phyloP scores from a whole-genome alignment of 2,329 filamentous ascomycete genomes.

The Rutstroemia sydowiana region DNA sequence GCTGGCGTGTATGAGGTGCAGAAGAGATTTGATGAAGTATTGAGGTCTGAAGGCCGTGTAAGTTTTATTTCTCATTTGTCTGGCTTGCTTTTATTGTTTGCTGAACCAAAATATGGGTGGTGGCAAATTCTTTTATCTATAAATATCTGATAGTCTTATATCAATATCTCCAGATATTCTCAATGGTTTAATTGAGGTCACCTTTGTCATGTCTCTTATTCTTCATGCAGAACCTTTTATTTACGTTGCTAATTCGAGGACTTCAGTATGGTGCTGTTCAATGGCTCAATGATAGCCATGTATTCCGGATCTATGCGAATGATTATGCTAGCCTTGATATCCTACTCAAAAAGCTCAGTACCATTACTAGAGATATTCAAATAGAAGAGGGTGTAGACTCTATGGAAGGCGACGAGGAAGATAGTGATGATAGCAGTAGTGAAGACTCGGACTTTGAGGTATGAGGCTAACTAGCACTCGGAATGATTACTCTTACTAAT shows the following conservation, averaged over 20 bases:
- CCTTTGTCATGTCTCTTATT: no score
- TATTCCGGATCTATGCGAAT: background rate
- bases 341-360: background rate
- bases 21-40: slow-evolving; percentile 14
- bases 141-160: no score
- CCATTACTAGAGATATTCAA: slow-evolving; percentile 1
- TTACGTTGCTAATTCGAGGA: background rate
- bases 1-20: slow-evolving; percentile 16
- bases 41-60: slow-evolving; percentile 11
- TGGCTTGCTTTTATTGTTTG: background rate
- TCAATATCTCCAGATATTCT: background rate
- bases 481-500: background rate
- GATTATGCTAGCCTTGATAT: background rate
- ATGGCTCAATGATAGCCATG: slow-evolving; percentile 4
- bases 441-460: slow-evolving; percentile 1
- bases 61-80: slow-evolving; percentile 1
- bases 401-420: background rate
- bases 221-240: no score
- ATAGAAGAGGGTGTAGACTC: background rate
- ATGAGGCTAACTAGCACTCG: background rate
- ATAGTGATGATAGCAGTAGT: background rate
- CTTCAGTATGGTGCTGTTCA: slow-evolving; percentile 5
- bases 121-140: no score
- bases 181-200: no score
- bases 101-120: no score